Evolutionary conservation across 176 grass and related monocot species (phyloP), one percentile per base, ranked within the genome.

Genomic region (Neostapfia colusana): DNA sequence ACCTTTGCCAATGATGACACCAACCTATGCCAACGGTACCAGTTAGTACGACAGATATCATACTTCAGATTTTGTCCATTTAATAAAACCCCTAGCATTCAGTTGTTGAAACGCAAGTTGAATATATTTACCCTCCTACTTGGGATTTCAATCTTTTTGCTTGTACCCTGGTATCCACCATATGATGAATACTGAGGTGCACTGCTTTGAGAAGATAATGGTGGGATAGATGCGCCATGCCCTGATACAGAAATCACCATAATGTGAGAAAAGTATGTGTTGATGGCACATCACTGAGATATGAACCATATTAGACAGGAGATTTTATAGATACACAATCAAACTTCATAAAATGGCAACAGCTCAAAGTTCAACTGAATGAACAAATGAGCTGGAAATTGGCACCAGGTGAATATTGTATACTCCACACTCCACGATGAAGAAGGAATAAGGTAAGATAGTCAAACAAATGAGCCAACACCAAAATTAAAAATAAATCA

Each of bases 1-100:
- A 74, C 89, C 66, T 84, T 98, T 98, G 61, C 91, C 91, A 77
- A 98, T 98, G 53, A 98, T 92, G 58, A 98, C 95, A 67, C 95
- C 95, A 69, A 98, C 95, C 95, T 98, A 67, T 65, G 15, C 14
- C n/a, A 65, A 38, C 11, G 51, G 46, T 70, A 50, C 12, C 18
- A 51, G 5, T 37, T 20, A 42, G 62, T 25, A 36, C 1, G 14
- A 48, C 16, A 27, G 75, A 58, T 25, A 72, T 45, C 8, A 39
- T 31, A 78, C 18, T 65, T 40, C 5, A 62, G 11, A 5, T 25
- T 17, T 17, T 6, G 37, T 24, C 0, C 53, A 51, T 20, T 7
- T 7, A 51, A 51, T 20, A 23, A 54, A 54, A 3, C 56, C 18
- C 23, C 49, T 67, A 51, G 70, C 21, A 79, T 38, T 20, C 25